A percentile compares a stretch with the other conserved stretches of the same genome.
These are phyloP conservation scores for Silybum marianum DNA, from an alignment of 129 eudicot genomes.

Conservation along the genomic window DNA sequence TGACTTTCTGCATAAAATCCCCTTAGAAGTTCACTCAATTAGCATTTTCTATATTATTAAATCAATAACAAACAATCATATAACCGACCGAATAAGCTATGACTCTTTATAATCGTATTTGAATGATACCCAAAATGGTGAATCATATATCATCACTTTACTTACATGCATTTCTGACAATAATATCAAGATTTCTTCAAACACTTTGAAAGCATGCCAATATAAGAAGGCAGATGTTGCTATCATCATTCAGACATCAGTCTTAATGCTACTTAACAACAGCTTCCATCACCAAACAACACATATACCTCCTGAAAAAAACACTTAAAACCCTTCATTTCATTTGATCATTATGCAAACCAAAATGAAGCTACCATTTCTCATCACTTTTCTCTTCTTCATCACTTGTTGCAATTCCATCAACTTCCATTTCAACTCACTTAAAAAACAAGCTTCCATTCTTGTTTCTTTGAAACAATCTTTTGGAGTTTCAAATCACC, in stretches of 20 bases:
- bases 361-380: conserved; percentile 34
- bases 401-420: conserved; percentile 32
- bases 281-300: conserved; percentile 15
- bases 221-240: conserved; percentile 30
- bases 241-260: conserved; percentile 34
- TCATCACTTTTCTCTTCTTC: conserved; percentile 35
- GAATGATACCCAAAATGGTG: not conserved
- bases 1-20: too few species aligned
- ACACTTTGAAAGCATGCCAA: conserved; percentile 29
- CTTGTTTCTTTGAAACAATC: conserved; percentile 48
- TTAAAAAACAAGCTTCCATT: conserved; percentile 49
- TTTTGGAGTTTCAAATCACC: conserved; percentile 36
- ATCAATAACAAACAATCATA: too few species aligned
- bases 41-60: too few species aligned
- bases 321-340: too few species aligned
- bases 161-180: conserved; percentile 24
- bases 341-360: not conserved
- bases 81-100: too few species aligned
- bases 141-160: not conserved
- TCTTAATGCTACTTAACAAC: not conserved
- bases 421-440: conserved; percentile 18
- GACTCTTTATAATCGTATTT: not conserved
- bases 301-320: not conserved
- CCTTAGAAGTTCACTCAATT: too few species aligned
- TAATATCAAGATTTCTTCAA: conserved; percentile 6